Conservation (phyloP, 768 basidiomycete genomes). For the Tricholoma sp. region DNA sequence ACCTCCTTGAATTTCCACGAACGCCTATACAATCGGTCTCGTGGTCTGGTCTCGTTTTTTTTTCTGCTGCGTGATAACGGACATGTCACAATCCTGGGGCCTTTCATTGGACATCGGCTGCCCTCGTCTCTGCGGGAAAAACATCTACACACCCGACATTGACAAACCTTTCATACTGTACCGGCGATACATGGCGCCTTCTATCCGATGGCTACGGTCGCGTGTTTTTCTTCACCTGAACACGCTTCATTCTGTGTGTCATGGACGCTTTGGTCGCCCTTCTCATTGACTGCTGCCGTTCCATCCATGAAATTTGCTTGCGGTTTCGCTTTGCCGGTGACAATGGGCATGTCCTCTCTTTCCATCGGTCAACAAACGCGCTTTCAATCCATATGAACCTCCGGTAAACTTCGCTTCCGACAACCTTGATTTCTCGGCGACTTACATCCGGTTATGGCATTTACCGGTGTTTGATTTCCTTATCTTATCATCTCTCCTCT, state of each 20-base stretch:
- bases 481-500: too few relatives aligned
- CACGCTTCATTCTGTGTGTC: neutral
- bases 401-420: neutral
- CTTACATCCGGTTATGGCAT: neutral
- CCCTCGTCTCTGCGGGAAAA: neutral
- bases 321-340: neutral
- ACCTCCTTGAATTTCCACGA: neutral
- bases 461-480: neutral
- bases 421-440: neutral
- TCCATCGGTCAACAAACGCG: neutral
- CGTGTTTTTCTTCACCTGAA: neutral
- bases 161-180: neutral
- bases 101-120: neutral
- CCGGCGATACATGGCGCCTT: neutral
- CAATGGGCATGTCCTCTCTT: neutral
- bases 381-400: too few relatives aligned
- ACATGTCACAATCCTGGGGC: neutral
- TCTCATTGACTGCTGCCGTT: neutral
- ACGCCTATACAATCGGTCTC: neutral
- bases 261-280: neutral
- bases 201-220: neutral
- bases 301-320: too few relatives aligned
- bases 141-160: neutral
- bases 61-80: neutral
- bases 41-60: neutral